phyloP scores from a whole-genome alignment of 2,329 filamentous ascomycete species.

The Pseudonectria foliicola region DNA sequence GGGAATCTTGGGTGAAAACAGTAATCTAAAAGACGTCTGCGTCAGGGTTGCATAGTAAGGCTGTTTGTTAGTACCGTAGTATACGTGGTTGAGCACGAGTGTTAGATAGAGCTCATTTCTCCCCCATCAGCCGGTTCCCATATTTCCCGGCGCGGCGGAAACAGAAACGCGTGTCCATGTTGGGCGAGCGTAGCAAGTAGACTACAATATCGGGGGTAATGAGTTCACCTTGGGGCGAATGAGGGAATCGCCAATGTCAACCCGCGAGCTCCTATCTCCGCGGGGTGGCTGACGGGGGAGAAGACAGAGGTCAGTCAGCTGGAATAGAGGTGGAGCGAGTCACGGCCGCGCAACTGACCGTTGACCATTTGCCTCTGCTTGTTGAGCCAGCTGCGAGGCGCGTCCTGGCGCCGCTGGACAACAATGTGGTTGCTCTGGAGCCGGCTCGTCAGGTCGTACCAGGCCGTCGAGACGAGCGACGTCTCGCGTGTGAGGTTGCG shows the following conservation, averaged over 20 bases:
- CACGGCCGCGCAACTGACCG: constrained; percentile 40
- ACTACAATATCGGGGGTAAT: too few species aligned
- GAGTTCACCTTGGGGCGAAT: too few species aligned
- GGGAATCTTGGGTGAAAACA: constrained; percentile 3
- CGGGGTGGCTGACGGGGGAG: constrained; percentile 37
- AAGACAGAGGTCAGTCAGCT: constrained; percentile 14
- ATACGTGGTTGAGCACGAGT: neutral
- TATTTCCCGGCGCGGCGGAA: too few species aligned
- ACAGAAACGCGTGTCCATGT: too few species aligned
- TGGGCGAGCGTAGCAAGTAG: too few species aligned
- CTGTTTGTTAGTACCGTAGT: too few species aligned
- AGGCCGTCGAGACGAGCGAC: constrained; percentile 71
- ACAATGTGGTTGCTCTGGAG: constrained; percentile 79
- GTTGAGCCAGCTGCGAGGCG: constrained; percentile 75
- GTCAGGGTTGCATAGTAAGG: too few species aligned
- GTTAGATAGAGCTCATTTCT: too few species aligned
- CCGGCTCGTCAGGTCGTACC: constrained; percentile 74
- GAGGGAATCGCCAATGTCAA: too few species aligned
- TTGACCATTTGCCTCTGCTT: constrained; percentile 71
- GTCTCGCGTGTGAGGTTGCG: constrained; percentile 72
- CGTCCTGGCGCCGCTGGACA: constrained; percentile 65
- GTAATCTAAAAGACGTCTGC: neutral
- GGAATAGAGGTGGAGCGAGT: constrained; percentile 39
- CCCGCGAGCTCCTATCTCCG: constrained; percentile 36
- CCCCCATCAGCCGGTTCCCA: too few species aligned